phyloP scores from a whole-genome alignment of 148 eudicot genomes.

The Chenopodium formosanum region DNA sequence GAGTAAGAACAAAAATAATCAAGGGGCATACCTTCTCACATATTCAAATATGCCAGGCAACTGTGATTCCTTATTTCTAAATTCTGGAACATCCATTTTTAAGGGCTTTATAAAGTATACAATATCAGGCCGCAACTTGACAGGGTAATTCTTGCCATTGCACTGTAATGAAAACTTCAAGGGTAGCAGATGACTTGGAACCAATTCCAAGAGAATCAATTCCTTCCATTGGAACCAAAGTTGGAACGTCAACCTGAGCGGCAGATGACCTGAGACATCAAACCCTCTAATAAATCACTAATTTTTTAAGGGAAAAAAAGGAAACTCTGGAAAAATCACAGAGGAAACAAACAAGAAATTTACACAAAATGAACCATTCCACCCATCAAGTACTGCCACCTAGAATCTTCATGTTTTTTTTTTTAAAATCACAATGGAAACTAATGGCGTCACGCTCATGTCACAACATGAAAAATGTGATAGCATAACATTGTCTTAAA shows the following conservation, averaged over 20 bases:
- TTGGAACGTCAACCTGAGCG: conserved; percentile 49
- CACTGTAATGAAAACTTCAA: conserved; percentile 71
- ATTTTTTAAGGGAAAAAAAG: background rate
- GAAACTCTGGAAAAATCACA: background rate
- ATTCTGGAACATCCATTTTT: conserved; percentile 58
- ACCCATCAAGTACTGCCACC: background rate
- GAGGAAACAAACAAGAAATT: background rate
- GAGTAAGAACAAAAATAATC: background rate
- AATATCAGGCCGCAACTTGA: conserved; percentile 91
- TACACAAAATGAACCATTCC: background rate
- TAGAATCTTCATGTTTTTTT: background rate
- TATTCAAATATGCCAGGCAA: conserved; percentile 98
- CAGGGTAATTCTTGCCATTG: conserved; percentile 58
- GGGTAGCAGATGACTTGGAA: conserved; percentile 85
- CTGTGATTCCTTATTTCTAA: conserved; percentile 66
- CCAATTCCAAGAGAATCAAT: conserved; percentile 45
- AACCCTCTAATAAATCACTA: conserved; percentile 8
- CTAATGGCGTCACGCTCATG: background rate
- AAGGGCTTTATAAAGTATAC: conserved; percentile 96
- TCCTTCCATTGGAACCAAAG: conserved; percentile 76
- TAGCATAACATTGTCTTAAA: background rate
- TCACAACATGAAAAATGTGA: background rate
- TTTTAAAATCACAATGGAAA: background rate
- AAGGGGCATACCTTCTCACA: conserved; percentile 57
- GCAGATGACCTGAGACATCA: conserved; percentile 42